Base-by-base conservation (phyloP, 2,329 filamentous ascomycete genomes). In the Aspergillus sojae region DNA sequence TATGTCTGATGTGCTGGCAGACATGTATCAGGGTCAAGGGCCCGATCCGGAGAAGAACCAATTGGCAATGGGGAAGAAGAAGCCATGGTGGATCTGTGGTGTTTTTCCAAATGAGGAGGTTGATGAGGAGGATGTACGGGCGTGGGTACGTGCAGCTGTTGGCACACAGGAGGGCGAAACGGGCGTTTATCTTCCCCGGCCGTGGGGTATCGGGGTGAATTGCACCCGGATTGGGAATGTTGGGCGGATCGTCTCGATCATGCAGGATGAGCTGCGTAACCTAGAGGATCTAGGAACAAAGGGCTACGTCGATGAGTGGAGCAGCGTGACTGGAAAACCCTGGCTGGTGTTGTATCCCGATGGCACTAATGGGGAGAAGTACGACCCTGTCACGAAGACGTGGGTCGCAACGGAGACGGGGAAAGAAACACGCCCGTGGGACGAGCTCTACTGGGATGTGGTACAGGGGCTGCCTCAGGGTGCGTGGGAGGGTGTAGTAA, bases 151-250 rank as follows among this genome's bases (percentile, higher is more conserved):
- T 34, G 76, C 77, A 30, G 78, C 82, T 67, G 28, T 83, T 34
- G 52, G 52, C 11, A 23, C 52, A 54, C n/a, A 23, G n/a, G 52
- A 54, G 19, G 14, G 14, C 2, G 19, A 21, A 36, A 14, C 30
- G 28, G 52, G 52, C 10, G 30, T 54, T 3, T 36, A 36, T 21
- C 52, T 54, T 19, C 52, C 52, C 52, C 52, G 52, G 4, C 88
- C 88, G 0, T 88, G 85, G 84, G 88, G 85, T 0, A 81, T 91
- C 28, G 89, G 89, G 1, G 84, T 91, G 70, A 91, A 91, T 75
- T 91, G 89, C 74, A 91, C 79, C 3, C 32, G 59, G 48, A 21
- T 65, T 58, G 61, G 53, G 21, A 39, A 36, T 23, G 30, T 54
- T 16, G 52, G 52, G 19, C 52, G 21, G 14, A 65, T 77, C 32